phyloP scores from a whole-genome alignment of 805 yeast genomes.

The Saturnispora mendoncae region DNA sequence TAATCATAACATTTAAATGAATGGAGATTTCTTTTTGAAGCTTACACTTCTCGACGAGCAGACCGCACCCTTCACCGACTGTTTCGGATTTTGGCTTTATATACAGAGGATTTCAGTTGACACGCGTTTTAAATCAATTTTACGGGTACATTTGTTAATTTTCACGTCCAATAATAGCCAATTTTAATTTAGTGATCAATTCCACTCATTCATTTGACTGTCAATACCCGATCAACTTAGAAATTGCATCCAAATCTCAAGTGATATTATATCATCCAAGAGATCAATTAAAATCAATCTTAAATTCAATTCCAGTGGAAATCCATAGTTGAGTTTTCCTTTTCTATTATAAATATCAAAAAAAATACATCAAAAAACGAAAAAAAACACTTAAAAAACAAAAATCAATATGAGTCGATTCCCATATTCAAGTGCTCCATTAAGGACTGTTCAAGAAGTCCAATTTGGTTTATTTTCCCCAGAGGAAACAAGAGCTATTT shows the following conservation, averaged over 20 bases:
- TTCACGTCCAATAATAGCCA: neutral
- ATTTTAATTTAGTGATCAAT: constrained; percentile 4
- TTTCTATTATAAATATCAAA: neutral
- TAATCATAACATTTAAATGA: constrained; percentile 3
- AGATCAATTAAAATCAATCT: neutral
- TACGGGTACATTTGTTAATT: constrained; percentile 4
- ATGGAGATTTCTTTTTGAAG: neutral
- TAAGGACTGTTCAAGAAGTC: constrained; percentile 95
- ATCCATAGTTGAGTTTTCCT: neutral
- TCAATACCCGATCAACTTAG: constrained; percentile 1
- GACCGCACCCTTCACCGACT: neutral
- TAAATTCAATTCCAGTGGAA: neutral
- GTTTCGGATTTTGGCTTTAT: neutral
- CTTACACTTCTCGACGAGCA: constrained; percentile 3
- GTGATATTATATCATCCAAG: neutral
- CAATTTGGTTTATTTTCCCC: constrained; percentile 98
- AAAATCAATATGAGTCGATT: constrained; percentile 36
- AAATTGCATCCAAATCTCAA: constrained; percentile 3
- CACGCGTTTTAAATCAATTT: neutral
- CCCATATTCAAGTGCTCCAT: constrained; percentile 97
- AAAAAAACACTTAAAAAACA: constrained; percentile 3
- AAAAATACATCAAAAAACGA: neutral
- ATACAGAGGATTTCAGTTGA: neutral
- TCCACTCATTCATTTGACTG: constrained; percentile 9
- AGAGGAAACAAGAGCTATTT: constrained; percentile 93